Base-by-base conservation (phyloP, 2,329 filamentous ascomycete species). In the Phoma sp. region DNA sequence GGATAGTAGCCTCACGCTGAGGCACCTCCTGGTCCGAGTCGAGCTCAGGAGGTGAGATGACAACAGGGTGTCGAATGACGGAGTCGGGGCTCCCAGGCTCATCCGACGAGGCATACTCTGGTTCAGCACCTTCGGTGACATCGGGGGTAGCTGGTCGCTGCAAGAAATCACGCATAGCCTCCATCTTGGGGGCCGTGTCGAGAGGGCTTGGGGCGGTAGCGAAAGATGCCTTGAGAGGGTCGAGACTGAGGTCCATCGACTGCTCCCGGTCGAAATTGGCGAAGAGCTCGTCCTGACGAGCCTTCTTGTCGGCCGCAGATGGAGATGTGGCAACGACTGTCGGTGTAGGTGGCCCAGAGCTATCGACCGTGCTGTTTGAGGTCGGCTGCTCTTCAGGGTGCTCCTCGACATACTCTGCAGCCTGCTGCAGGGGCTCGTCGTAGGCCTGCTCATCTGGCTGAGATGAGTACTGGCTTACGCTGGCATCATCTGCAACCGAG, bases 1-100 rank as follows among this genome's bases (percentile, higher is more conserved):
- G 95, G 77, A 98, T 93, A 0, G 93, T 97, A 4, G 93, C 92
- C 40, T 91, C 79, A 39, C 87, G 85, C 65, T 96, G 92, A 1
- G 93, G 92, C 53, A 98, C 86, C 29, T 81, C 81, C 2, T 87
- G 86, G 0, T 86, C 84, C 38, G 85, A 81, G 14, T 76, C 73
- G 2, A 78, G 72, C 7, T 62, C 75, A 60, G 71, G 65, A 15
- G 67, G 63, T n/a, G 69, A 66, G 34, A 69, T 61, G 23, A 67
- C 57, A 4, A 91, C 74, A 2, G 87, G 86, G 67, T 93, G 90
- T 57, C 91, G 90, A 60, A 97, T 93, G 18, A 98, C 93, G 6
- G 93, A 98, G 42, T 92, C 90, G 12, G 93, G 93, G 7, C 92
- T 96, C 28, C 86, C 84, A 9, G 86, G 86, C 58, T 89, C 87